Percentiles rank a stretch among this genome's conserved stretches.
Evolutionary conservation across 345 rosid species (phyloP).

Genomic region (Syzygium grande): DNA sequence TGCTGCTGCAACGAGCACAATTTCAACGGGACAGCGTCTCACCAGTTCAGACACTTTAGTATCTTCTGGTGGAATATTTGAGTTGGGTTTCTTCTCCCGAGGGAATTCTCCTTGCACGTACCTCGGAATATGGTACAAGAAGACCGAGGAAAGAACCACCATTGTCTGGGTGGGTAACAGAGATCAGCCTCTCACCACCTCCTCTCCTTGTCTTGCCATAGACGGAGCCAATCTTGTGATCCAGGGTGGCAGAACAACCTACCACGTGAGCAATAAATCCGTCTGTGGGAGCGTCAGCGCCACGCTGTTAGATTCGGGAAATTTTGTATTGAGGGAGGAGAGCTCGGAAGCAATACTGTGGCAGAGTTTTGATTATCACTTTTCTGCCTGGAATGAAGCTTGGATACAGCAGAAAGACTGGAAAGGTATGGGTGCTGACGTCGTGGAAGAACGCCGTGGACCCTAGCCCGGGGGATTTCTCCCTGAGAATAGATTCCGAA

Average conservation of each 20-base stretch:
- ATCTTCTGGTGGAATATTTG: slow-evolving; percentile 18
- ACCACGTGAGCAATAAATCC: not conserved
- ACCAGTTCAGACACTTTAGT: slow-evolving; percentile 8
- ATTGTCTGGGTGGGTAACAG: slow-evolving; percentile 40
- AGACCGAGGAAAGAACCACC: slow-evolving; percentile 6
- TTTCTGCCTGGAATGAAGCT: slow-evolving; percentile 32
- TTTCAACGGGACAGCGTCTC: not conserved
- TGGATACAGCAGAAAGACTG: not conserved
- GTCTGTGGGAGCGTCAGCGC: slow-evolving; percentile 8
- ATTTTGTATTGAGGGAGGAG: slow-evolving; percentile 26
- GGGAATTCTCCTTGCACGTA: slow-evolving; percentile 13
- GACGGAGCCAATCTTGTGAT: not conserved
- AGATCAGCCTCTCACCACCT: slow-evolving; percentile 9
- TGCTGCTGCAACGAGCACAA: not conserved
- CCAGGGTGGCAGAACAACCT: not conserved
- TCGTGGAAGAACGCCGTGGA: not conserved
- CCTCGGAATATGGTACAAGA: slow-evolving; percentile 37
- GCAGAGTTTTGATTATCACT: slow-evolving; percentile 50
- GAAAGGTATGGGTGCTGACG: not conserved
- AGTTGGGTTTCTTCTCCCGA: slow-evolving; percentile 27
- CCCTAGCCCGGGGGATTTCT: not conserved
- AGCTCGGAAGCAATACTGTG: slow-evolving; percentile 11
- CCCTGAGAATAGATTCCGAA: not conserved
- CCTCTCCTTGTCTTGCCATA: slow-evolving; percentile 13
- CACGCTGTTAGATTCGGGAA: slow-evolving; percentile 29